Evolutionary conservation across 2,329 filamentous ascomycete genomes (phyloP).

Genomic region (Beauveria sp.): DNA sequence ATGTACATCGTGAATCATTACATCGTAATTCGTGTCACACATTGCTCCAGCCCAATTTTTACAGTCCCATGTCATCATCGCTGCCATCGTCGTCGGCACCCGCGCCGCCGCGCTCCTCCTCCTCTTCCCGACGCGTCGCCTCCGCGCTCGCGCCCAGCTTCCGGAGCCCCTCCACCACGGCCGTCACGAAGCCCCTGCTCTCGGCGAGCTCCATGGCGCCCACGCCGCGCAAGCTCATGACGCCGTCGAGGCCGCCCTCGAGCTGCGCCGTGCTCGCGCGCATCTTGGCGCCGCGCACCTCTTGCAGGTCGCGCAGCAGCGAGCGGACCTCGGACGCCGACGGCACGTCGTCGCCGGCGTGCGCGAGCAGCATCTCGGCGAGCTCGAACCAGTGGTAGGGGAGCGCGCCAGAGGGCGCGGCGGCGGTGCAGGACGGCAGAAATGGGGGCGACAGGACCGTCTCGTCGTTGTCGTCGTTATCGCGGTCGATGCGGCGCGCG

Average conservation of each 20-base stretch:
- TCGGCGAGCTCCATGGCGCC: constrained; percentile 92
- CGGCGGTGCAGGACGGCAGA: constrained; percentile 63
- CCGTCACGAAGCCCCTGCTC: constrained; percentile 72
- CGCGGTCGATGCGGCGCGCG: constrained; percentile 25
- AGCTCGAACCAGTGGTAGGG: constrained; percentile 97
- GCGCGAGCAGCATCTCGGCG: constrained; percentile 76
- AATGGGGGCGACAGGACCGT: constrained; percentile 63
- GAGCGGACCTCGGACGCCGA: constrained; percentile 67
- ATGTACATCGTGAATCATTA: not conserved
- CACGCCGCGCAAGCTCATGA: constrained; percentile 63
- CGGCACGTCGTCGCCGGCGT: constrained; percentile 73
- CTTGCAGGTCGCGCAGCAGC: constrained; percentile 71
- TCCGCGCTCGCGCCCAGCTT: constrained; percentile 78
- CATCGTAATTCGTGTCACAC: not conserved
- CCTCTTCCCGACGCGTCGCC: constrained; percentile 66
- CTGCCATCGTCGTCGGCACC: constrained; percentile 56
- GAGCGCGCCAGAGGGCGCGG: constrained; percentile 60
- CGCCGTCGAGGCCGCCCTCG: constrained; percentile 64
- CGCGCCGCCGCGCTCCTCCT: constrained; percentile 53
- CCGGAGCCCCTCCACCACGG: constrained; percentile 80
- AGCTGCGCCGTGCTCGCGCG: constrained; percentile 64
- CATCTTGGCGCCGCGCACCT: constrained; percentile 86
- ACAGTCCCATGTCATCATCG: constrained; percentile 45
- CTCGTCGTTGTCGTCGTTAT: constrained; percentile 16
- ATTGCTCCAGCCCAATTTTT: not conserved